A percentile compares a stretch with the other conserved stretches of the same genome.
Evolutionary conservation across 225 moss, liverwort and hornwort species (phyloP).

Genomic region (Asterella californica): DNA sequence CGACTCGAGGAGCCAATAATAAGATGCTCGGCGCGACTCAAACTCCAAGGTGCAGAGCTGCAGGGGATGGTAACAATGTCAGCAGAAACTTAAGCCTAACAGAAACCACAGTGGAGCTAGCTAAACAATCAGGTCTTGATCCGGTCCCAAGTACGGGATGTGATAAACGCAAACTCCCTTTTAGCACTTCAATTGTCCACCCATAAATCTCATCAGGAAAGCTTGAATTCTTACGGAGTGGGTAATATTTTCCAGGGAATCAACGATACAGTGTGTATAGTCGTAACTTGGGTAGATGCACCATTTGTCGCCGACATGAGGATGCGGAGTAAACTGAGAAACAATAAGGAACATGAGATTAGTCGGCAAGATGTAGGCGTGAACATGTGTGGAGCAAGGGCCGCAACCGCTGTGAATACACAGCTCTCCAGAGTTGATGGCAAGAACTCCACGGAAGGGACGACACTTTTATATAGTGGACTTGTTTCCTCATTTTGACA

Average conservation of each 20-base stretch:
- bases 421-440: not conserved
- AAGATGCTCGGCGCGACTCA: conserved; percentile 96
- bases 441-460: no score
- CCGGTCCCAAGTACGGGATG: not conserved
- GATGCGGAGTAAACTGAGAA: conserved; percentile 77
- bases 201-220: not conserved
- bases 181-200: not conserved
- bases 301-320: conserved; percentile 86
- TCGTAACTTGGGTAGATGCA: conserved; percentile 99
- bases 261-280: conserved; percentile 97
- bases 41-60: conserved; percentile 92
- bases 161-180: not conserved
- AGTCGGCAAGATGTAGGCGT: not conserved
- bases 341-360: not conserved
- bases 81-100: not conserved
- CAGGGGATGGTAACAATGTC: not conserved
- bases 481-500: no score
- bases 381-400: not conserved
- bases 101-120: not conserved
- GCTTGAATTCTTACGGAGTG: conserved; percentile 66
- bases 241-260: conserved; percentile 84
- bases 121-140: not conserved
- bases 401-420: not conserved
- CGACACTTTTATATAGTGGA: no score
- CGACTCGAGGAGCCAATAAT: conserved; percentile 90